Percentiles rank a stretch among this genome's conserved stretches.
Conservation (phyloP, 345 rosid genomes). For the Odontarrhena argentea region DNA sequence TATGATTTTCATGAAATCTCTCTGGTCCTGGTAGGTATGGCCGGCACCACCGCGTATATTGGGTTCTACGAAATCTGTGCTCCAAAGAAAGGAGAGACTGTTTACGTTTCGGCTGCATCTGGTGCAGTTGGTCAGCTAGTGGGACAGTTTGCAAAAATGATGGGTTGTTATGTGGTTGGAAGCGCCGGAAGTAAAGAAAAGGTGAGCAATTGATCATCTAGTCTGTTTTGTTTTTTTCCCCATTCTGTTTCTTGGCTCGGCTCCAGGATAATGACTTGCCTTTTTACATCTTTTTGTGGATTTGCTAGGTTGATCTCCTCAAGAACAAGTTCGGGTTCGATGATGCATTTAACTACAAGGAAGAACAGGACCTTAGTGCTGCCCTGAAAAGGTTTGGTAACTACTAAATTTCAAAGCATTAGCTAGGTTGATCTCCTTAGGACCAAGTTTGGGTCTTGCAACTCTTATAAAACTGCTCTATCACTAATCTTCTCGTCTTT, state of each 20-base stretch:
- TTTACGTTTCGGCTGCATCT: constrained; percentile 56
- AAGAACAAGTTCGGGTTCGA: constrained; percentile 68
- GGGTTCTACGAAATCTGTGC: constrained; percentile 49
- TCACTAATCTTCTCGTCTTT: not conserved
- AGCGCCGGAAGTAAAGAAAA: constrained; percentile 58
- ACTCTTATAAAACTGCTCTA: not conserved
- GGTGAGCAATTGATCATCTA: constrained; percentile 35
- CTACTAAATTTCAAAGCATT: not conserved
- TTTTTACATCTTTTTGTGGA: not conserved
- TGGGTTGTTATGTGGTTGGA: constrained; percentile 61
- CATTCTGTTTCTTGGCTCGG: not conserved
- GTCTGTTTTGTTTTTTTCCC: not conserved
- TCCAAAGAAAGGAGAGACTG: constrained; percentile 52
- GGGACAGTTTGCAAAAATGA: constrained; percentile 55
- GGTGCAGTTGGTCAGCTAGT: constrained; percentile 64
- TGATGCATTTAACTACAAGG: constrained; percentile 79
- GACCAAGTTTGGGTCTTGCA: constrained; percentile 45
- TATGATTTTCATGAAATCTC: not conserved
- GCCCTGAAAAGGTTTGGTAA: constrained; percentile 59
- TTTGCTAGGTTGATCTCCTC: constrained; percentile 58
- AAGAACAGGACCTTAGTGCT: constrained; percentile 53
- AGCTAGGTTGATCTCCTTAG: constrained; percentile 50
- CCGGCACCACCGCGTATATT: constrained; percentile 57
- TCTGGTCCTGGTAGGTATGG: constrained; percentile 43
- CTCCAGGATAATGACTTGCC: constrained; percentile 14